Conservation (phyloP, 2,329 filamentous ascomycete genomes). For the Albifimbria verrucaria region DNA sequence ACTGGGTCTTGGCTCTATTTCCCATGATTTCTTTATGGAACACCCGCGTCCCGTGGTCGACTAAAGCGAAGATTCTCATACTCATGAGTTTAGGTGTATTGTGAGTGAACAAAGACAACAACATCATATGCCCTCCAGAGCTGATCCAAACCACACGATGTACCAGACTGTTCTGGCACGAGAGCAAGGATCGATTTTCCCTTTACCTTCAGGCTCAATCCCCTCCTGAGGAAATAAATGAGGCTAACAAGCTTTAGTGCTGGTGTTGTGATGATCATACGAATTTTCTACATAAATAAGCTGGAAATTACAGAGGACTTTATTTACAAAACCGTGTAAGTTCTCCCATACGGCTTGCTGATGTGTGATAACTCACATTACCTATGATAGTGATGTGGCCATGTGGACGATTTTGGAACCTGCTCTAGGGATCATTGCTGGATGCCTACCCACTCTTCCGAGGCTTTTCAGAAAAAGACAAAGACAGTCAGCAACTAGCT, state of each 20-base stretch:
- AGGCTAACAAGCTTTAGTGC: neutral
- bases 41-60: neutral
- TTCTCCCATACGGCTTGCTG: neutral
- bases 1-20: neutral
- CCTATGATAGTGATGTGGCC: neutral
- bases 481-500: neutral
- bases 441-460: neutral
- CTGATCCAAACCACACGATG: too few species aligned
- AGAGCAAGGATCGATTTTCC: too few species aligned
- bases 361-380: neutral
- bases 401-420: neutral
- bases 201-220: too few species aligned
- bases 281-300: neutral
- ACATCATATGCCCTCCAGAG: too few species aligned
- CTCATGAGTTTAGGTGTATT: neutral
- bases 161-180: too few species aligned
- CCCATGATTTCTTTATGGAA: neutral
- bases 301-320: neutral
- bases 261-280: neutral
- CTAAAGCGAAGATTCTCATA: neutral
- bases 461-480: neutral
- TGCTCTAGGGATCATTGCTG: neutral
- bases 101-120: too few species aligned
- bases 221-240: neutral
- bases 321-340: neutral